Evolutionary conservation across 352 stramenopile species (phyloP).

Genomic region (Phytophthora hybrid): DNA sequence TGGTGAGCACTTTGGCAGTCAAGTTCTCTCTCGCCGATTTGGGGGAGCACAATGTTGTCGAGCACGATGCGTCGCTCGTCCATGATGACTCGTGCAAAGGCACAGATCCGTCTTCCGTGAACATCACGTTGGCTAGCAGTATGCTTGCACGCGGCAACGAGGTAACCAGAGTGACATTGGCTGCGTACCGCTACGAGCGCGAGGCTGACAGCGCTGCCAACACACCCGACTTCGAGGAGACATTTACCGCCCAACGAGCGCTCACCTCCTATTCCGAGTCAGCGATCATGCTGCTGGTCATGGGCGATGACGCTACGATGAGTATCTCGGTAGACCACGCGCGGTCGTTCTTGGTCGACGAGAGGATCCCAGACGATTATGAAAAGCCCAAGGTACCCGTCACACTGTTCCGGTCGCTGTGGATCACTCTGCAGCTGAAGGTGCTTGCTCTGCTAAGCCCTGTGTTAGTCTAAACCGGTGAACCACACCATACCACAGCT

Average conservation of each 20-base stretch:
- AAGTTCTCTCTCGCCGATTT: conserved; percentile 65
- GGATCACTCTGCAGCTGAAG: conserved; percentile 56
- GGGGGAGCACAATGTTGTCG: conserved; percentile 64
- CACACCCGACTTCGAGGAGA: conserved; percentile 57
- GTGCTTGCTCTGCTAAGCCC: conserved; percentile 26
- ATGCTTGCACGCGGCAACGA: conserved; percentile 47
- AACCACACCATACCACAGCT: not conserved
- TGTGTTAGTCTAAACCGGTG: not conserved
- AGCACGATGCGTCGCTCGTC: conserved; percentile 80
- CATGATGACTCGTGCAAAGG: conserved; percentile 62
- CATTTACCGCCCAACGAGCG: conserved; percentile 39
- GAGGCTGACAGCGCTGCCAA: conserved; percentile 48
- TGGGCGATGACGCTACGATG: conserved; percentile 49
- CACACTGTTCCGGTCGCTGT: conserved; percentile 41
- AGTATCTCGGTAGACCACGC: conserved; percentile 54
- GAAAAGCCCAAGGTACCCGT: conserved; percentile 43
- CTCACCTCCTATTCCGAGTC: conserved; percentile 55
- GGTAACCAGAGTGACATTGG: conserved; percentile 51
- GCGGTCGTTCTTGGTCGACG: conserved; percentile 56
- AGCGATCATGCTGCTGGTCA: conserved; percentile 54
- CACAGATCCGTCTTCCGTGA: conserved; percentile 53
- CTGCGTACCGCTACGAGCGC: conserved; percentile 56
- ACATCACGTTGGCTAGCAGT: conserved; percentile 49
- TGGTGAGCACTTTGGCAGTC: conserved; percentile 41
- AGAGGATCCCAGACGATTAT: conserved; percentile 61